These are phyloP conservation scores for Pleurotus pulmonarius DNA, from an alignment of 768 basidiomycete genomes.

Conservation along the genomic window DNA sequence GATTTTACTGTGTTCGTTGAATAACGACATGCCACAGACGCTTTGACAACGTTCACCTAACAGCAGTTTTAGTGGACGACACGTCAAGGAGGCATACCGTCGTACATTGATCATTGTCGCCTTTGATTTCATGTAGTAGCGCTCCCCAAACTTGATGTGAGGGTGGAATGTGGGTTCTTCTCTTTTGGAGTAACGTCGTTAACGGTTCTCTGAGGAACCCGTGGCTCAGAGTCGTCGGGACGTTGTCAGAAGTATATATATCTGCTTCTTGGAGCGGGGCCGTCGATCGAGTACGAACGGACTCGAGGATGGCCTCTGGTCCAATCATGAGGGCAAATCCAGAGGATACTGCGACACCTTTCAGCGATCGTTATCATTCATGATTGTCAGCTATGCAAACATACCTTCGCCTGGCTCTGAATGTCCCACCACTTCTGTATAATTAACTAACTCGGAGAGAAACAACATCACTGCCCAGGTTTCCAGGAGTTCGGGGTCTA, in stretches of 20 bases:
- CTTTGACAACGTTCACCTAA: slow-evolving; percentile 9
- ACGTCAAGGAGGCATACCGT: neutral
- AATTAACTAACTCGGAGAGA: neutral
- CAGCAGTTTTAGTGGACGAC: neutral
- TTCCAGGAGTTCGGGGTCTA: neutral
- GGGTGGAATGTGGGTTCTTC: too few species aligned
- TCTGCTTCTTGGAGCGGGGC: neutral
- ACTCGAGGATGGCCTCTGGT: neutral
- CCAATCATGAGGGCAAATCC: neutral
- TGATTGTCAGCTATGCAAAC: too few species aligned
- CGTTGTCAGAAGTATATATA: neutral
- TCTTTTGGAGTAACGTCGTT: neutral
- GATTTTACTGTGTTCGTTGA: slow-evolving; percentile 8
- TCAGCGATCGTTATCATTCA: too few species aligned
- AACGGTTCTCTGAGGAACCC: neutral
- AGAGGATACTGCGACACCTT: neutral
- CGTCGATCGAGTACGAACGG: neutral
- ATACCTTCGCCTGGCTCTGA: too few species aligned
- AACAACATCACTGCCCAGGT: neutral
- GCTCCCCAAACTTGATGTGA: too few species aligned
- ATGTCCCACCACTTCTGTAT: neutral
- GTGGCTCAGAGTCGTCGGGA: neutral
- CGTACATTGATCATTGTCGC: slow-evolving; percentile 10
- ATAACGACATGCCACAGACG: slow-evolving; percentile 5
- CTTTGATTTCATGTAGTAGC: neutral